Evolutionary conservation across 345 rosid genomes (phyloP), one percentile per base, ranked within the genome.

Genomic region (Camelina laxa): DNA sequence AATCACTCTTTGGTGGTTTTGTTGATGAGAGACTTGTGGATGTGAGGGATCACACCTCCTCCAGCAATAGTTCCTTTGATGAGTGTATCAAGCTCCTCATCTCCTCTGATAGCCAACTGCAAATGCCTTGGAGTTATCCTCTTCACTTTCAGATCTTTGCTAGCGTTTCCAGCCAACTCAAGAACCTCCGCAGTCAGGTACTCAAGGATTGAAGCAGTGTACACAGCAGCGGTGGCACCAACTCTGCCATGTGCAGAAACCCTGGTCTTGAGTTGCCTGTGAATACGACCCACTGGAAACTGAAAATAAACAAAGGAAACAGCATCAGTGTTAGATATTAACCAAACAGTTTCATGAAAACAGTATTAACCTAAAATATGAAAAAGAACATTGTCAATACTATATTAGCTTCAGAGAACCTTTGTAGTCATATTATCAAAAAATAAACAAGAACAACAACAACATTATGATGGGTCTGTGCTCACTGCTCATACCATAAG

Each of bases 1-100:
- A 36, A 63, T 86, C 76, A 86, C 30, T 91, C 95, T 77, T 91
- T 91, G 74, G 80, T 79, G 63, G 92, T 84, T 80, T 91, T 91
- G 87, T 91, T 89, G 84, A 89, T 89, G 20, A 89, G 92, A 49
- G 97, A 91, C 81, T 91, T 91, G 87, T 91, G 95, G 70, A 91
- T 91, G 83, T 91, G 95, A 70, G 97, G 97, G 51, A 91, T 91
- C 13, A 91, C 97, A 67, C 92, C 97, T 6, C 95, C 95, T 61
- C 89, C 89, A 30, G 89, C 87, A 76, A 85, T 89, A 33, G 94
- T 89, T 21, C 94, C 94, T 79, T 86, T 89, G 85, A 89, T 87
- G 65, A 89, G 91, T 24, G 89, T 86, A 77, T 86, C 89, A 41
- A 86, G 87, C 78, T 86, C 89, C 63, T 84, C 89, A 59, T 86